Evolutionary conservation across 495 filamentous ascomycete genomes (phyloP).

Genomic region (Xylaria castorea): DNA sequence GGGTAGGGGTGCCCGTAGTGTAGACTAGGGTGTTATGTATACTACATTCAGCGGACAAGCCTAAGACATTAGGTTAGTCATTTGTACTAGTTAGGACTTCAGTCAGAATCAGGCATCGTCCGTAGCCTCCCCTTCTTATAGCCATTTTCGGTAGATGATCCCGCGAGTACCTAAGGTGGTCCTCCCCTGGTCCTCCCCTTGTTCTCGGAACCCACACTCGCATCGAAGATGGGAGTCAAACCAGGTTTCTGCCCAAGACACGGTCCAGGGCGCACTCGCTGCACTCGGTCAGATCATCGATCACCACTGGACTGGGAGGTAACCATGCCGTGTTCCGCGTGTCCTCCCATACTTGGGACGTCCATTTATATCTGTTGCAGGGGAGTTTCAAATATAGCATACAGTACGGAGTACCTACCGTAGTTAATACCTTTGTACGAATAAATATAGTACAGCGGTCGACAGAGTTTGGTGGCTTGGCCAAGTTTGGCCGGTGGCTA

Average conservation of each 20-base stretch:
- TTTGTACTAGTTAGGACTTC: neutral
- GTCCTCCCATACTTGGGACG: neutral
- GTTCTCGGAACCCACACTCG: neutral
- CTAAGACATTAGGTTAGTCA: neutral
- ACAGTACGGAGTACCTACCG: no score
- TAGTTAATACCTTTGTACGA: no score
- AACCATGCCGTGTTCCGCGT: neutral
- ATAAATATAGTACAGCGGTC: neutral
- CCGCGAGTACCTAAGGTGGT: neutral
- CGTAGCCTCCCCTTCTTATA: neutral
- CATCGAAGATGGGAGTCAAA: neutral
- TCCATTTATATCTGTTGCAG: neutral
- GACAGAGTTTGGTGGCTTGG: neutral
- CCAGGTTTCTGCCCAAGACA: neutral
- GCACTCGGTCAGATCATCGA: neutral
- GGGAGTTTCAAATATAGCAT: neutral
- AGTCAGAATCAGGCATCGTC: neutral
- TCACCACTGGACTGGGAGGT: neutral
- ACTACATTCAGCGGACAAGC: neutral
- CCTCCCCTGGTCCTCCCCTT: neutral
- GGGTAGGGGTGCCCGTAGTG: neutral
- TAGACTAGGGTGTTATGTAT: neutral
- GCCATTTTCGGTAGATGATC: slow-evolving; percentile 3
- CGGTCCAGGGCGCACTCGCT: neutral
- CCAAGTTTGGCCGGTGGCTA: neutral